Conservation (phyloP, 2,329 filamentous ascomycete genomes). For the Penicillium hordei region DNA sequence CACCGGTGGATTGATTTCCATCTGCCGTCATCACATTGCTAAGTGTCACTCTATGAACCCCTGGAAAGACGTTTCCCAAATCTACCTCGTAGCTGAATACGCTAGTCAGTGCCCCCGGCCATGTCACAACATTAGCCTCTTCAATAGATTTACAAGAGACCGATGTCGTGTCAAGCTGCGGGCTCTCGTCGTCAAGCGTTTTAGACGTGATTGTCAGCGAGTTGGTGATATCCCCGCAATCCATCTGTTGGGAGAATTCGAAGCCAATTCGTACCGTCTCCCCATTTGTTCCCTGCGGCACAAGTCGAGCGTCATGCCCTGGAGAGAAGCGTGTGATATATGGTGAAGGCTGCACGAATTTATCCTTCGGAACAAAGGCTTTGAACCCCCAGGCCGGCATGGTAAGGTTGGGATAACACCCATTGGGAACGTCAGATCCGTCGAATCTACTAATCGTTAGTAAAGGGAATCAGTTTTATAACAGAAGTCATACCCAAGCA, state of each 20-base stretch:
- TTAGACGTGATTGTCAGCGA: slow-evolving; percentile 55
- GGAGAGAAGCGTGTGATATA: slow-evolving; percentile 40
- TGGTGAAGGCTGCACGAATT: slow-evolving; percentile 54
- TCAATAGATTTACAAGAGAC: slow-evolving; percentile 48
- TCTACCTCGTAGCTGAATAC: slow-evolving; percentile 49
- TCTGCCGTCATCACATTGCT: slow-evolving; percentile 51
- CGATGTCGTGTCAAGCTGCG: slow-evolving; percentile 46
- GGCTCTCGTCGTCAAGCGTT: slow-evolving; percentile 41
- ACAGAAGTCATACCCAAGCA: slow-evolving; percentile 50
- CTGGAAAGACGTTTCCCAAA: slow-evolving; percentile 29
- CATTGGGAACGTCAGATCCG: slow-evolving; percentile 59
- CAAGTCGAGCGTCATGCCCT: slow-evolving; percentile 45
- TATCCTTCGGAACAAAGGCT: slow-evolving; percentile 60
- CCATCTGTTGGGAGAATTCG: slow-evolving; percentile 61
- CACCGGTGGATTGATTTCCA: slow-evolving; percentile 46
- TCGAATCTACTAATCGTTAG: slow-evolving; percentile 57
- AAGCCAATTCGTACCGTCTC: slow-evolving; percentile 30
- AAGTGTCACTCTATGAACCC: slow-evolving; percentile 59
- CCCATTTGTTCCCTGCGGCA: not conserved
- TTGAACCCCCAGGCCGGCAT: slow-evolving; percentile 56
- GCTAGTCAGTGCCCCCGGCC: slow-evolving; percentile 58
- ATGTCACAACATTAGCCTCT: slow-evolving; percentile 48
- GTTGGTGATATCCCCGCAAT: slow-evolving; percentile 56
- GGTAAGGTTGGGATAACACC: slow-evolving; percentile 48
- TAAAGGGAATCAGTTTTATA: slow-evolving; percentile 53